Conservation (phyloP, 2,329 filamentous ascomycete genomes). For the Trichophyton schoenleinii region DNA sequence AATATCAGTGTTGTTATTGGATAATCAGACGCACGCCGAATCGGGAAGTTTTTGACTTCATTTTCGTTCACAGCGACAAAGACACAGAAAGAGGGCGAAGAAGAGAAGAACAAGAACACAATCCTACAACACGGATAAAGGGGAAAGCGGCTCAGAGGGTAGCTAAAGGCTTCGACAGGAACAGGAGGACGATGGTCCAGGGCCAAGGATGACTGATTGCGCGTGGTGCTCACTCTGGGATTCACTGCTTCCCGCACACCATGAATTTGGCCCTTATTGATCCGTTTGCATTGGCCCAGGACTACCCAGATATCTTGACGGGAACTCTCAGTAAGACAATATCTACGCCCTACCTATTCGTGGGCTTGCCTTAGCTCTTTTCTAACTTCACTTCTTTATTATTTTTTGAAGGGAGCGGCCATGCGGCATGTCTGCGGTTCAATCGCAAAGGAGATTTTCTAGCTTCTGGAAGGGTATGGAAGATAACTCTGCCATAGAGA, state of each 20-base stretch:
- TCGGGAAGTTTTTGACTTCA: not conserved
- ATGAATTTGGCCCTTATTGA: slow-evolving; percentile 65
- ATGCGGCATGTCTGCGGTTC: slow-evolving; percentile 64
- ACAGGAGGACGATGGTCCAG: not conserved
- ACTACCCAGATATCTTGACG: slow-evolving; percentile 82
- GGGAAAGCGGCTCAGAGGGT: not conserved
- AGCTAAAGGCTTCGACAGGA: not conserved
- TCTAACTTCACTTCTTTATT: no score
- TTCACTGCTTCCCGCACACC: slow-evolving; percentile 10
- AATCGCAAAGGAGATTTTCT: slow-evolving; percentile 90
- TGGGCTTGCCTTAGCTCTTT: slow-evolving; percentile 28
- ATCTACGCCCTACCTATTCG: not conserved
- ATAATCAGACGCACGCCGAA: not conserved
- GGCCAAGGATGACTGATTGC: not conserved
- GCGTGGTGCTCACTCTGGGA: not conserved
- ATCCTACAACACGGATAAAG: not conserved
- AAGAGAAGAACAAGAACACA: not conserved
- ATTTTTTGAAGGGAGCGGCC: slow-evolving; percentile 40
- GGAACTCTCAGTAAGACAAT: slow-evolving; percentile 61
- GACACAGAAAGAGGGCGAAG: not conserved
- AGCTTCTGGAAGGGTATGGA: slow-evolving; percentile 67
- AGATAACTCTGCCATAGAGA: slow-evolving; percentile 1
- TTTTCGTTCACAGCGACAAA: not conserved
- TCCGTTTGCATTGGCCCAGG: slow-evolving; percentile 59
- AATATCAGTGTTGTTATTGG: not conserved